Evolutionary conservation across 805 yeast genomes (phyloP).

Genomic region (Lachancea meyersii): DNA sequence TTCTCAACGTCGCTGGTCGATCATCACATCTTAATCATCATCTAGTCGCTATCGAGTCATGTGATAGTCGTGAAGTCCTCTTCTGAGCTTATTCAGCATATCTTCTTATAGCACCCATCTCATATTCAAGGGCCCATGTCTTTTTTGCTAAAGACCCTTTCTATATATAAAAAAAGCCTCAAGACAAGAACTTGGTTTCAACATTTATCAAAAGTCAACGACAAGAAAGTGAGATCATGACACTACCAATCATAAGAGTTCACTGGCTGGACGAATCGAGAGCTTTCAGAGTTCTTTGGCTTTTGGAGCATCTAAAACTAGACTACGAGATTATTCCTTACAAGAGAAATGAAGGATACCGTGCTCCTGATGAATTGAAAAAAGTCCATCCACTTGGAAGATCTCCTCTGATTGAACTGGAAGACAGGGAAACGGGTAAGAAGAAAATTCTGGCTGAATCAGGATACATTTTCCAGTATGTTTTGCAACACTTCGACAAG

Average conservation of each 20-base stretch:
- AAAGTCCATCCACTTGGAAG: conserved; percentile 58
- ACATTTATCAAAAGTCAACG: too few species aligned
- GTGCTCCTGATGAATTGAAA: conserved; percentile 45
- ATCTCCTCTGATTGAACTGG: conserved; percentile 51
- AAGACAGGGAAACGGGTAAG: conserved; percentile 29
- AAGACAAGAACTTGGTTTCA: too few species aligned
- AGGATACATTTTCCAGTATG: conserved; percentile 50
- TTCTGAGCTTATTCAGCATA: too few species aligned
- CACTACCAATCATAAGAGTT: conserved; percentile 15
- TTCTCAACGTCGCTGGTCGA: too few species aligned
- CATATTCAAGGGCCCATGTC: too few species aligned
- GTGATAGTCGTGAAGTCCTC: too few species aligned
- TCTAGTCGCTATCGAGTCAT: too few species aligned
- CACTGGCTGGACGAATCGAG: conserved; percentile 41
- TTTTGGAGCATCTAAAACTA: conserved; percentile 52
- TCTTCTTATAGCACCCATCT: too few species aligned
- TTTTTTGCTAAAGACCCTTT: too few species aligned
- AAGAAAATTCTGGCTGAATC: conserved; percentile 46
- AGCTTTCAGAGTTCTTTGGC: conserved; percentile 56
- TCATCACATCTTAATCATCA: too few species aligned
- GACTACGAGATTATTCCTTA: conserved; percentile 50
- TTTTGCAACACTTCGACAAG: conserved; percentile 46
- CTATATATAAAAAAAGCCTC: too few species aligned
- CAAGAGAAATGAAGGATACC: conserved; percentile 42
- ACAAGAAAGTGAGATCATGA: too few species aligned